Base-by-base conservation (phyloP, 805 yeast species). In the Wickerhamomyces kurtzmanii region DNA sequence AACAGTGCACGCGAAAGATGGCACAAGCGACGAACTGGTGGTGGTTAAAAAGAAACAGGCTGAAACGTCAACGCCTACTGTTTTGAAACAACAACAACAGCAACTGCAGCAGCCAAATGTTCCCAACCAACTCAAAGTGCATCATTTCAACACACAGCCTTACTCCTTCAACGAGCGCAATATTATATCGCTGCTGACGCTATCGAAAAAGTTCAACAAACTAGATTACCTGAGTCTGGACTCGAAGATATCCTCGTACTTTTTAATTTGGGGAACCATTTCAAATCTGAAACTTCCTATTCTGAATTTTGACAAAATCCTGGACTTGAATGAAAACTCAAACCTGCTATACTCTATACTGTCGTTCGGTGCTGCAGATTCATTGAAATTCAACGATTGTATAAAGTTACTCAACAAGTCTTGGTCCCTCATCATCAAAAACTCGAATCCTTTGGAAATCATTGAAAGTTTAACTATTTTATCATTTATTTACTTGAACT, bases 1-100 rank as follows among this genome's bases (percentile, higher is more conserved):
- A 24, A 83, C 93, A 0, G 91, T 82, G 10, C 94, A 82, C 50
- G 64, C 50, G 6, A 37, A 37, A 17, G 33, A 24, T 17, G 26
- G 13, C 15, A 3, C 16, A 27, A 18, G 15, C 5, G 12, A n/a
- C 5, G 6, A 12, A 23, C 21, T 53, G 15, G 39, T 55, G 27
- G 42, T 51, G 26, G 33, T 45, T 33, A 51, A 49, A 29, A 34
- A 44, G 11, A 40, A 35, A 31, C 42, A 40, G 16, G 50, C 44
- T 20, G 42, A 42, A n/a, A 43, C 29, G 12, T 19, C 17, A 27
- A 11, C 6, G 12, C 14, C 16, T 22, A 11, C 22, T n/a, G 15
- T 26, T 14, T n/a, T n/a, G n/a, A n/a, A n/a, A n/a, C n/a, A n/a
- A 9, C 22, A 15, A 15, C 25, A 21, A 8, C 31, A 24, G 7